These are phyloP conservation scores for Pseudogymnoascus verrucosus DNA, from an alignment of 2,329 filamentous ascomycete species.

Conservation along the genomic window DNA sequence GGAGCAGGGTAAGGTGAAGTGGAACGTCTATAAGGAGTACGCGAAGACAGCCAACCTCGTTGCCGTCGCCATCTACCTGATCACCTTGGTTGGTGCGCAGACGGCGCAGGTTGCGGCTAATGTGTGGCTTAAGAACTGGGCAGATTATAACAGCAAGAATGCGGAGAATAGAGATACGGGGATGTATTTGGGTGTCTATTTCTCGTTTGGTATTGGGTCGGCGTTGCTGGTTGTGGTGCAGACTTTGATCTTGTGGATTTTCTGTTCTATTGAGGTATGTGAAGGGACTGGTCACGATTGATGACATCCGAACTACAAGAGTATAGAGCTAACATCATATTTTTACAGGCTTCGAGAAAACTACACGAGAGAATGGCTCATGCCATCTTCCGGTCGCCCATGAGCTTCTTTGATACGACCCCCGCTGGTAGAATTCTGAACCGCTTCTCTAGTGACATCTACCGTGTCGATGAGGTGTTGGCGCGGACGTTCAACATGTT, in stretches of 20 bases:
- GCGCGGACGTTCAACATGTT: slow-evolving; percentile 98
- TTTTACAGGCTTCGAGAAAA: slow-evolving; percentile 72
- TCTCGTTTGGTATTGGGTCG: slow-evolving; percentile 84
- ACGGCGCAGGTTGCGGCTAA: slow-evolving; percentile 74
- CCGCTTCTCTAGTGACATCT: slow-evolving; percentile 81
- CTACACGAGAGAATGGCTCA: slow-evolving; percentile 96
- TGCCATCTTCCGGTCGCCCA: slow-evolving; percentile 93
- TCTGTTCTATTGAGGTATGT: slow-evolving; percentile 91
- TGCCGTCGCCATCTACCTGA: slow-evolving; percentile 73
- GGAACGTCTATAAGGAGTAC: slow-evolving; percentile 90
- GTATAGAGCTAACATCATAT: slow-evolving; percentile 14
- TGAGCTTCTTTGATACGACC: slow-evolving; percentile 98
- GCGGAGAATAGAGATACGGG: slow-evolving; percentile 68
- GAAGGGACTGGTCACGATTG: slow-evolving; percentile 13
- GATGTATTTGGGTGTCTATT: slow-evolving; percentile 92
- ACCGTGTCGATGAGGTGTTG: slow-evolving; percentile 82
- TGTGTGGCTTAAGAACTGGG: slow-evolving; percentile 91
- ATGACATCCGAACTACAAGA: slow-evolving; percentile 16
- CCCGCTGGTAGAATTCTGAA: slow-evolving; percentile 95
- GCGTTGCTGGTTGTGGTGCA: slow-evolving; percentile 80
- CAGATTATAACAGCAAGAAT: slow-evolving; percentile 63
- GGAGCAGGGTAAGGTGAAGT: slow-evolving; percentile 97
- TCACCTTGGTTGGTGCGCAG: slow-evolving; percentile 72
- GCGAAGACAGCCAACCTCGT: slow-evolving; percentile 86
- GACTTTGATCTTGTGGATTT: slow-evolving; percentile 95